Base-by-base conservation (phyloP, 2,329 filamentous ascomycete genomes). In the Geosmithia morbida region DNA sequence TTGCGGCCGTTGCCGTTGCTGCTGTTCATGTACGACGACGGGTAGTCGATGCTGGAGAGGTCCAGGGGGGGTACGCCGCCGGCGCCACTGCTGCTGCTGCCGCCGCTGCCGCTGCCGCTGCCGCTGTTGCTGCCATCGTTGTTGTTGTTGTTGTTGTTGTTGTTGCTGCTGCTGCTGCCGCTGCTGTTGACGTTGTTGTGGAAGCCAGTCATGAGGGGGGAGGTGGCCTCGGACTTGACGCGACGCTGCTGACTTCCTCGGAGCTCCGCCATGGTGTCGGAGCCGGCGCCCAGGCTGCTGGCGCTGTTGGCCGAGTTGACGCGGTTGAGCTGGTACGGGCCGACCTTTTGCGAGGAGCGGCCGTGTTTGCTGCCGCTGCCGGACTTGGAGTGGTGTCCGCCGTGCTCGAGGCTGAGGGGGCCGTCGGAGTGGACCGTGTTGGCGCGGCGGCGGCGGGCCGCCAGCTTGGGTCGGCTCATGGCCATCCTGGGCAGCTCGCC, bases 311-410 rank as follows among this genome's bases (percentile, higher is more conserved):
- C 66, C 18, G 76, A 75, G 61, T 77, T 75, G 52, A 74, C 73
- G 49, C 77, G 71, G 57, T 66, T 74, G 41, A 81, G 68, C 50
- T 74, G 71, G 54, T 83, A 83, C 18, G 79, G 77, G 30, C 75
- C 75, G 54, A 70, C 74, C 59, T 81, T 80, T 53, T 81, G 77
- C 29, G 76, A 71, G 30, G 72, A 70, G 53, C 76, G 76, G 55
- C 72, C 69, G 60, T 75, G 75, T 64, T 79, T 80, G 58, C 77
- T 70, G 33, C 33, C 33, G 6, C 6, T 37, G 13, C 71, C 66
- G 16, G 78, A 74, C 56, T 78, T 81, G 65, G n/a, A n/a, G n/a
- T 79, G 78, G 55, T 81, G 75, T 46, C 78, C 78, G 55, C 33
- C 33, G 53, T 79, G 71, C 56, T 83, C 79, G 53, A 80, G 20